A percentile compares a stretch with the other conserved stretches of the same genome.
phyloP scores from a whole-genome alignment of 768 basidiomycete genomes.

The Leucosporidium scottii region DNA sequence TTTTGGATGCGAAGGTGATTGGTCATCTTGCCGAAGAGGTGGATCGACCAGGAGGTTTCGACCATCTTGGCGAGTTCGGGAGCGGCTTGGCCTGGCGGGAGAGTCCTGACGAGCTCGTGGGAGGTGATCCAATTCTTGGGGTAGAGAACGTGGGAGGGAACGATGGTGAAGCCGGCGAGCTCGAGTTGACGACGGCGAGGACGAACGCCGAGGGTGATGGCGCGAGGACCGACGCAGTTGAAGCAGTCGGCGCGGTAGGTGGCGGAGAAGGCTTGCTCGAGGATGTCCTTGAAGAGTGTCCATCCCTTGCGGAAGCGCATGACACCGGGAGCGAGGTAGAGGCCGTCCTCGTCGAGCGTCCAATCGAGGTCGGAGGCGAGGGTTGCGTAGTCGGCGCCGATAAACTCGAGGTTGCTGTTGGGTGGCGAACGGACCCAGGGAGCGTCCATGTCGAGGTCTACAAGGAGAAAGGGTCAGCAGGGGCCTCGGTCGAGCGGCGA shows the following conservation, averaged over 20 bases:
- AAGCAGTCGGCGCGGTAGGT: constrained; percentile 22
- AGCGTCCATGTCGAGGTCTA: constrained; percentile 28
- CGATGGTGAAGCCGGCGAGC: constrained; percentile 11
- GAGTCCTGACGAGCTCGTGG: constrained; percentile 24
- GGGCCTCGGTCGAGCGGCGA: background rate
- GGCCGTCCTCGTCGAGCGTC: constrained; percentile 33
- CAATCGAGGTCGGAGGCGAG: constrained; percentile 22
- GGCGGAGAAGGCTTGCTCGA: constrained; percentile 23
- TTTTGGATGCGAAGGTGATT: constrained; percentile 26
- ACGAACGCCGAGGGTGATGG: constrained; percentile 17
- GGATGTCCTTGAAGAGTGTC: constrained; percentile 25
- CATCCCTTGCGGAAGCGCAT: constrained; percentile 29
- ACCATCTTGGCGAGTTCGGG: constrained; percentile 7
- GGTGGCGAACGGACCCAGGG: constrained; percentile 29
- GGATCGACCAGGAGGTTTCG: constrained; percentile 20
- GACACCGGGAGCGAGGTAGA: constrained; percentile 22
- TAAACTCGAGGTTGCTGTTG: constrained; percentile 25
- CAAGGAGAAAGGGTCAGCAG: background rate
- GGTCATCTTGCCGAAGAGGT: constrained; percentile 32
- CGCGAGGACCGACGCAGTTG: constrained; percentile 25
- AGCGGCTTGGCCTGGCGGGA: constrained; percentile 9
- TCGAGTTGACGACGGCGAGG: constrained; percentile 18
- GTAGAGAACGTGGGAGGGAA: constrained; percentile 24
- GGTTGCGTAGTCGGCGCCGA: constrained; percentile 25
- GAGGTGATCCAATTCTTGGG: constrained; percentile 21